Conservation (phyloP, 1,139 yeast genomes). For the Taphrina wiesneri region DNA sequence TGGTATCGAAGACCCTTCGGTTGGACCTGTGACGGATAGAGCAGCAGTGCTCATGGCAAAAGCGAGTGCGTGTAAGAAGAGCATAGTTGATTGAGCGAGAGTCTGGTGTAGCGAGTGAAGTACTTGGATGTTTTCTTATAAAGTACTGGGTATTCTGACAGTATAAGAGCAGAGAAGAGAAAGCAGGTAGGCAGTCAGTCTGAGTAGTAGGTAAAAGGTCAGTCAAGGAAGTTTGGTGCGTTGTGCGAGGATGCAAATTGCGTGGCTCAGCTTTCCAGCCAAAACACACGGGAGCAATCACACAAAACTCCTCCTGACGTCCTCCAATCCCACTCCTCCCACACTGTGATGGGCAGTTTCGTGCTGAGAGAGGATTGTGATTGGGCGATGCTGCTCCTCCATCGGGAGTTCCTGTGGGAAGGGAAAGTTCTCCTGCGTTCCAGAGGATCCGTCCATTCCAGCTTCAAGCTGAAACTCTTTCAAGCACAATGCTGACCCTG, state of each 20-base stretch:
- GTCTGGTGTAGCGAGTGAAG: neutral
- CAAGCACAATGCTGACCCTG: neutral
- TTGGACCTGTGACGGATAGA: constrained; percentile 26
- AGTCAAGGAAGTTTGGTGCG: neutral
- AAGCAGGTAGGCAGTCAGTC: too few relatives aligned
- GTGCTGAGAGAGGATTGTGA: neutral
- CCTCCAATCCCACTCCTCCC: neutral
- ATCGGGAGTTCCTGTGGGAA: neutral
- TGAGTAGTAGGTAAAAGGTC: neutral
- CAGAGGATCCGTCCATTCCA: too few relatives aligned
- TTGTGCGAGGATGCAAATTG: constrained; percentile 4
- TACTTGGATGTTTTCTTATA: too few relatives aligned
- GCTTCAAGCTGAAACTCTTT: neutral
- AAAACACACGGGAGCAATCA: neutral
- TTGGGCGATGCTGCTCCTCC: neutral
- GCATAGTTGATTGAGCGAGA: constrained; percentile 11
- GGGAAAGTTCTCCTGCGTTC: neutral
- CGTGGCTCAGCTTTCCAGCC: neutral
- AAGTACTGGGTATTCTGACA: neutral
- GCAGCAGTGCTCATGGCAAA: constrained; percentile 25
- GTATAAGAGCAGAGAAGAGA: neutral
- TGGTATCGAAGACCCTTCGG: constrained; percentile 27
- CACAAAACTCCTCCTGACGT: neutral
- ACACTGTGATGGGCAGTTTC: neutral
- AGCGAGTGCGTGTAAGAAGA: constrained; percentile 16